These are phyloP conservation scores for Ganoderma meredithae DNA, from an alignment of 1,284 basidiomycete genomes.

Conservation along the genomic window DNA sequence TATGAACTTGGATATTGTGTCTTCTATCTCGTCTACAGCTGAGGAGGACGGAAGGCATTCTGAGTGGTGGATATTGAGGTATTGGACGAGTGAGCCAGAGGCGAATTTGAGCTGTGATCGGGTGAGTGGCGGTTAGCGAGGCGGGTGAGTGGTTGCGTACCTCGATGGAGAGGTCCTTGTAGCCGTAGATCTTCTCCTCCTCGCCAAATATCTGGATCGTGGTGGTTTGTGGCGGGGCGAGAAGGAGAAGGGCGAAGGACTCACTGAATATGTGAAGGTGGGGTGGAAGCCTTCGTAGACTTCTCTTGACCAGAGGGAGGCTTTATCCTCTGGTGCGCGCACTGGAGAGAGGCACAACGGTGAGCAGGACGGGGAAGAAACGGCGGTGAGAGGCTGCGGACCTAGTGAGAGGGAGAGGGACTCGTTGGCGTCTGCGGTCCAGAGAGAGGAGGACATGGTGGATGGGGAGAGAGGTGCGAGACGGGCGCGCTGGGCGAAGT, in stretches of 20 bases:
- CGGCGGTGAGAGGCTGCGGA: conserved; percentile 42
- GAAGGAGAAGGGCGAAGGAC: conserved; percentile 33
- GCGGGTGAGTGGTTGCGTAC: conserved; percentile 54
- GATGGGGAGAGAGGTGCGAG: conserved; percentile 24
- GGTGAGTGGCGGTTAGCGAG: conserved; percentile 19
- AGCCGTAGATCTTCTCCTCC: conserved; percentile 97
- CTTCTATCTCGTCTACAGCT: conserved; percentile 90
- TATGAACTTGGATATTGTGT: conserved; percentile 80
- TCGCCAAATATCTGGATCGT: conserved; percentile 85
- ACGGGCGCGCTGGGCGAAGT: conserved; percentile 24
- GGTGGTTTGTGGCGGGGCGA: neutral
- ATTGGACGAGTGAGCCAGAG: conserved; percentile 86
- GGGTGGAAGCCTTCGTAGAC: conserved; percentile 77
- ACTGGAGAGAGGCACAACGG: conserved; percentile 48
- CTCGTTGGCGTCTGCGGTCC: conserved; percentile 84
- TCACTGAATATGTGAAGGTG: conserved; percentile 87
- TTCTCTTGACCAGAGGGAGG: conserved; percentile 65
- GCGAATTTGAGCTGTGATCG: conserved; percentile 76
- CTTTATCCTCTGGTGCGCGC: conserved; percentile 68
- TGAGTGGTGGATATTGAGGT: conserved; percentile 74
- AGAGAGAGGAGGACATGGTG: conserved; percentile 41
- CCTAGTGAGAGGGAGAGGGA: conserved; percentile 78
- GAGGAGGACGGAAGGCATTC: conserved; percentile 73
- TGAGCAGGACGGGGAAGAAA: conserved; percentile 15
- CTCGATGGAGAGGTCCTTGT: conserved; percentile 83